Evolutionary conservation across 139 green algal species (phyloP).

Genomic region (Edaphochlamys debaryana): DNA sequence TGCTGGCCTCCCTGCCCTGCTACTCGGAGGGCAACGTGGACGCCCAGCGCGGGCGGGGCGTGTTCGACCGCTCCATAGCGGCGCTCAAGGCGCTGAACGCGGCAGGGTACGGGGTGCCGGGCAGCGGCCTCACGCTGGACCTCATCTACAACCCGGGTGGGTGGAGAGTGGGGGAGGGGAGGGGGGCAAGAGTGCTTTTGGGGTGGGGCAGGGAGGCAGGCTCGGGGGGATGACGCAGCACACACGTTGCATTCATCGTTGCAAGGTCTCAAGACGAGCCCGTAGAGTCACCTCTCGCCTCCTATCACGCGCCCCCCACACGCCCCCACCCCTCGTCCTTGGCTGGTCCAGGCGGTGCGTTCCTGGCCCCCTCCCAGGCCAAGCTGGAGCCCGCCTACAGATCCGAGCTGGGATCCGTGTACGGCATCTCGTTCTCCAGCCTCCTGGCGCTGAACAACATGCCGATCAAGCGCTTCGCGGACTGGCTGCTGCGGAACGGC

Average conservation of each 20-base stretch:
- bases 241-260: too few relatives aligned
- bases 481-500: conserved; percentile 69
- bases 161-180: conserved; percentile 62
- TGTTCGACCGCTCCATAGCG: conserved; percentile 92
- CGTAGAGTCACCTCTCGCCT: too few relatives aligned
- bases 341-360: conserved; percentile 65
- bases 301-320: too few relatives aligned
- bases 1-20: conserved; percentile 96
- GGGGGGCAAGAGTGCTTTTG: background rate
- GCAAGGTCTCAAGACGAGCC: too few relatives aligned
- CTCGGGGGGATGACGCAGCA: too few relatives aligned
- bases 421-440: conserved; percentile 88
- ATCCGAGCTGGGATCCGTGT: conserved; percentile 63
- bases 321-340: conserved; percentile 82
- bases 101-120: conserved; percentile 82
- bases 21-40: conserved; percentile 92
- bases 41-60: conserved; percentile 84
- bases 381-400: conserved; percentile 72
- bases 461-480: conserved; percentile 97
- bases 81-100: conserved; percentile 86
- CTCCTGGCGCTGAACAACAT: conserved; percentile 99
- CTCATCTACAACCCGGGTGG: conserved; percentile 98
- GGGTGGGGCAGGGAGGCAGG: too few relatives aligned
- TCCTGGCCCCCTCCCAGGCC: conserved; percentile 71
- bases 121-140: conserved; percentile 82